These are phyloP conservation scores for Myxozyma udenii DNA, from an alignment of 805 yeast genomes.

Conservation along the genomic window DNA sequence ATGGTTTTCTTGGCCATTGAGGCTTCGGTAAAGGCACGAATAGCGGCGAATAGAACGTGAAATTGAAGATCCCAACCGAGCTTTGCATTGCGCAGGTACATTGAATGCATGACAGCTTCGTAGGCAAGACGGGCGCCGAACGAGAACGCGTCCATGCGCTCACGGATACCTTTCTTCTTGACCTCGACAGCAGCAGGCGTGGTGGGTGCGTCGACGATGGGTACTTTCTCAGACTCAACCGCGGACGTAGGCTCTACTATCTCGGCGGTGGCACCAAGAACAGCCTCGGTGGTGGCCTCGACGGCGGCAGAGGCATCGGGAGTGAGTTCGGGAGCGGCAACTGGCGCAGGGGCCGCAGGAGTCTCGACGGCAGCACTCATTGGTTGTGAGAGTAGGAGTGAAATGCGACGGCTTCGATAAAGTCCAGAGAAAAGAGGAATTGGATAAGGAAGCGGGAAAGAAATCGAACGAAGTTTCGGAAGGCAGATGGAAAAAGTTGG, in stretches of 20 bases:
- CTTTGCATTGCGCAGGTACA: conserved; percentile 15
- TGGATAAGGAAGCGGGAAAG: no score
- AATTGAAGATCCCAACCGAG: conserved; percentile 27
- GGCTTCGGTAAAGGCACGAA: conserved; percentile 7
- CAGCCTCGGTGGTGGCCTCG: neutral
- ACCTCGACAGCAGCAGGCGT: neutral
- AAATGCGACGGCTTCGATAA: neutral
- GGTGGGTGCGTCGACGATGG: neutral
- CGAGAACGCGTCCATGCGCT: neutral
- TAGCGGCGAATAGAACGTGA: conserved; percentile 20
- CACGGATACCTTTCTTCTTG: neutral
- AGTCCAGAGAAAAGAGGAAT: neutral
- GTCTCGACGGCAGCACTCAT: neutral
- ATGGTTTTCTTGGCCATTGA: conserved; percentile 8
- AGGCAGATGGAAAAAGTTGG: no score
- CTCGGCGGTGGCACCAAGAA: neutral
- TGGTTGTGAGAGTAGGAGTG: neutral
- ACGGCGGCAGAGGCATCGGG: neutral
- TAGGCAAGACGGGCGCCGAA: conserved; percentile 6
- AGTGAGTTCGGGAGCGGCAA: neutral
- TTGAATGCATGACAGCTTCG: conserved; percentile 25
- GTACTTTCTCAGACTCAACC: neutral
- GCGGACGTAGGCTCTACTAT: neutral
- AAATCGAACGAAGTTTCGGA: no score
- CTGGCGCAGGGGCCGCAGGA: neutral